Percentiles rank a stretch among this genome's conserved stretches.
phyloP scores from a whole-genome alignment of 306 rosid species.

The Dalbergia cultrata region DNA sequence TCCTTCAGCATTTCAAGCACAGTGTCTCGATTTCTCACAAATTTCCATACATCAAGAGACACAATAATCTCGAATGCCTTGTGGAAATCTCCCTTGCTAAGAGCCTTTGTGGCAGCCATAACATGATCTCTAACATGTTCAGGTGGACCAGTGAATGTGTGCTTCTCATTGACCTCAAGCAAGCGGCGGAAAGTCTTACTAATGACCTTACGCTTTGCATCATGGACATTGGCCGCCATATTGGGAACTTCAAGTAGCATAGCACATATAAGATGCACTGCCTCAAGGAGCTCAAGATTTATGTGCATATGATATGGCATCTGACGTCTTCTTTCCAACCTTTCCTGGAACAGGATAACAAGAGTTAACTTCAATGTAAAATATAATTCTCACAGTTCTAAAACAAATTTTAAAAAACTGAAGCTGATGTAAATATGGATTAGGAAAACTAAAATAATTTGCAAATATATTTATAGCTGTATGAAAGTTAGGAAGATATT shows the following conservation, averaged over 20 bases:
- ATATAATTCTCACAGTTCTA: constrained; percentile 7
- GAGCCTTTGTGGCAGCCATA: constrained; percentile 91
- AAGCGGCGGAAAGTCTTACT: constrained; percentile 83
- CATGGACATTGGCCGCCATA: constrained; percentile 85
- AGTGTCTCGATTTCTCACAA: constrained; percentile 66
- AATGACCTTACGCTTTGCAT: constrained; percentile 78
- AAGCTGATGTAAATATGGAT: background rate
- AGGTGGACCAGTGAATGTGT: constrained; percentile 92
- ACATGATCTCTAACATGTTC: constrained; percentile 94
- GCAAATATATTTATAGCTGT: background rate
- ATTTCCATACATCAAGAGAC: constrained; percentile 92
- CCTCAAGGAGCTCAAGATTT: constrained; percentile 92
- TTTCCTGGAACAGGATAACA: constrained; percentile 70
- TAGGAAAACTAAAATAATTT: background rate
- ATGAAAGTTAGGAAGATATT: background rate
- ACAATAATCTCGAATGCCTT: constrained; percentile 71
- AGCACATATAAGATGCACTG: constrained; percentile 90
- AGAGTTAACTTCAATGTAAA: background rate
- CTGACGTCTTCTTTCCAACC: constrained; percentile 95
- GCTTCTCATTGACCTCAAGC: constrained; percentile 85
- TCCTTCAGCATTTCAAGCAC: constrained; percentile 81
- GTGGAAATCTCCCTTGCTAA: constrained; percentile 77
- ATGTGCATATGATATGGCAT: constrained; percentile 99
- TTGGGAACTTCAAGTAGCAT: constrained; percentile 98
- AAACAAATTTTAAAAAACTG: background rate